These are phyloP conservation scores for Pseudogymnoascus sp. DNA, from an alignment of 2,329 filamentous ascomycete species.

Conservation along the genomic window DNA sequence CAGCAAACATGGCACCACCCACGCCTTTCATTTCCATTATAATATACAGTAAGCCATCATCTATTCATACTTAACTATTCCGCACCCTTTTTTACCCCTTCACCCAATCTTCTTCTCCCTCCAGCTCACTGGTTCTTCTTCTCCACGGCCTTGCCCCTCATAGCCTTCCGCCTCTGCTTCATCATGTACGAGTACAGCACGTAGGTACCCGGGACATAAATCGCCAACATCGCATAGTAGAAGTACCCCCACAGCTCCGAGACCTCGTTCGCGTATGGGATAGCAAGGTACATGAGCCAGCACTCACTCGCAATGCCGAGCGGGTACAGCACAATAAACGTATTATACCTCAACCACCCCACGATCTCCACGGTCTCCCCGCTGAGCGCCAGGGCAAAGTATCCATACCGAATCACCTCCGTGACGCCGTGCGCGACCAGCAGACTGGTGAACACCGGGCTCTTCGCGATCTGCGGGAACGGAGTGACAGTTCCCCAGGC, in stretches of 20 bases:
- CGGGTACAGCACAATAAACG: slow-evolving; percentile 88
- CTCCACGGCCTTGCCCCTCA: slow-evolving; percentile 50
- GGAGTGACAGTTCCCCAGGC: slow-evolving; percentile 75
- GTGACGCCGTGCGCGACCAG: slow-evolving; percentile 82
- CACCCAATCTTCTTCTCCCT: not conserved
- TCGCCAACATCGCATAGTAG: slow-evolving; percentile 56
- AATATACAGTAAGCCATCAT: slow-evolving; percentile 7
- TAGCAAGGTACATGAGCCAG: slow-evolving; percentile 65
- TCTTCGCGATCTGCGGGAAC: slow-evolving; percentile 59
- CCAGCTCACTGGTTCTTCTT: slow-evolving; percentile 17
- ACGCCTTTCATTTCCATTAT: not conserved
- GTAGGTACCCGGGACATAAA: slow-evolving; percentile 75
- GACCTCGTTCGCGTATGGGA: slow-evolving; percentile 48
- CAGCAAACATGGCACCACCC: not conserved
- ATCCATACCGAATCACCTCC: slow-evolving; percentile 88
- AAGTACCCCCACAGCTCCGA: slow-evolving; percentile 47
- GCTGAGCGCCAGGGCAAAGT: slow-evolving; percentile 70
- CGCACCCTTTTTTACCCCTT: not conserved
- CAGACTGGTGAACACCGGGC: slow-evolving; percentile 65
- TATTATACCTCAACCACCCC: slow-evolving; percentile 82
- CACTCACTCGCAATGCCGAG: slow-evolving; percentile 86
- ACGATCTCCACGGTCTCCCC: slow-evolving; percentile 55
- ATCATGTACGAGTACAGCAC: slow-evolving; percentile 94
- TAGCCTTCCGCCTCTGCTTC: slow-evolving; percentile 72
- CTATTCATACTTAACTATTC: slow-evolving; percentile 8